phyloP scores from a whole-genome alignment of 371 early-diverging fungal species.

The Parasitella parasitica region DNA sequence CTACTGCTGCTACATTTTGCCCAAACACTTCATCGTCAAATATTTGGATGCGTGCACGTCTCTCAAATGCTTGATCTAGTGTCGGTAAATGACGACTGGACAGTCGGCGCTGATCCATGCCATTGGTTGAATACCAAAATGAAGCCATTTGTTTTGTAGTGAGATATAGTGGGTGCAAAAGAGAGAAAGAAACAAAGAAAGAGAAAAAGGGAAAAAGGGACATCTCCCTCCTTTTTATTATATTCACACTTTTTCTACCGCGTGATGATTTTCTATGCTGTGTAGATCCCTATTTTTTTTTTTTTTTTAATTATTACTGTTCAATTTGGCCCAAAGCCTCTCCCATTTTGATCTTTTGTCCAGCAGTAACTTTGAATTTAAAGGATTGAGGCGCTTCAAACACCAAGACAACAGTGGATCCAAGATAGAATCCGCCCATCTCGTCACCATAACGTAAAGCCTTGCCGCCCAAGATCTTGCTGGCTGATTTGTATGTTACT shows the following conservation, averaged over 20 bases:
- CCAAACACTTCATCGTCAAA: slow-evolving; percentile 43
- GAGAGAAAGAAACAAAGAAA: neutral
- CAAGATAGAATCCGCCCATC: slow-evolving; percentile 93
- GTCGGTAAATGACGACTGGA: slow-evolving; percentile 22
- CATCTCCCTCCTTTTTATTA: neutral
- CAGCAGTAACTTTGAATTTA: slow-evolving; percentile 70
- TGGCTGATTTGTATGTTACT: slow-evolving; percentile 66
- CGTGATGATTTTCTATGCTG: neutral
- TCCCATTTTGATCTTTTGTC: slow-evolving; percentile 83
- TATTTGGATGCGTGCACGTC: slow-evolving; percentile 28
- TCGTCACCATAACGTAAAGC: slow-evolving; percentile 80
- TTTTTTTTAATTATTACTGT: no score
- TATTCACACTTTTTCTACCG: neutral
- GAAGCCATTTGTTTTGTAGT: slow-evolving; percentile 9
- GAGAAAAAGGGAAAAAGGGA: neutral
- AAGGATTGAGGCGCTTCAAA: slow-evolving; percentile 92
- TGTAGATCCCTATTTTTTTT: neutral
- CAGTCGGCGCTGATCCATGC: slow-evolving; percentile 23
- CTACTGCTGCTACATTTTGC: slow-evolving; percentile 34
- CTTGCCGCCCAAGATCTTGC: slow-evolving; percentile 65
- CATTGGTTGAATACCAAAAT: slow-evolving; percentile 40
- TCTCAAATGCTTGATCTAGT: slow-evolving; percentile 33
- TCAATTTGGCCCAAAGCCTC: slow-evolving; percentile 69
- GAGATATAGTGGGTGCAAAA: neutral
- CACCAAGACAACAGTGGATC: slow-evolving; percentile 94